These are phyloP conservation scores for Polyrhizophydium stewartii DNA, from an alignment of 371 early-diverging fungal species.

Conservation along the genomic window DNA sequence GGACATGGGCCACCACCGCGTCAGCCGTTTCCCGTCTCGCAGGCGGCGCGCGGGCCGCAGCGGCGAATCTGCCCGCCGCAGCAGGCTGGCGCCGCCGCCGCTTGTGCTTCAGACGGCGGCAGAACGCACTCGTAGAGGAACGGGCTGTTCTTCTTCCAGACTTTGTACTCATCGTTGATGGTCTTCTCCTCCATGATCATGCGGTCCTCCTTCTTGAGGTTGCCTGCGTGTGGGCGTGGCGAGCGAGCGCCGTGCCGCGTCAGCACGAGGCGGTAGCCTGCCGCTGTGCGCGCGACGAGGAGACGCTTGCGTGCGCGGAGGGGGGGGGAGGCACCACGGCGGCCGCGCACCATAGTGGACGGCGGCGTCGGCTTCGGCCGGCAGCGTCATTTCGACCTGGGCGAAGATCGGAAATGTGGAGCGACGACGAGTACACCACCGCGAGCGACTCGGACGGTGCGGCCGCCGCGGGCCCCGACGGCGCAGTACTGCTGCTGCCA, in stretches of 20 bases:
- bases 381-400: constrained; percentile 6
- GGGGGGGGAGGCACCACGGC: no score
- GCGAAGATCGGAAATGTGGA: no score
- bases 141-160: constrained; percentile 99
- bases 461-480: no score
- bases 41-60: not conserved
- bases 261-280: no score
- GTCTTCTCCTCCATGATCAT: constrained; percentile 67
- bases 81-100: no score
- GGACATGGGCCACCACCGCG: not conserved
- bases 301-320: no score
- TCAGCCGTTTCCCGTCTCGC: not conserved
- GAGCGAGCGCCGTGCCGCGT: no score
- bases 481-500: no score
- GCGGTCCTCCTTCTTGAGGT: not conserved
- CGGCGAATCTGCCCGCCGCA: not conserved
- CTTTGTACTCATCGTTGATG: constrained; percentile 94
- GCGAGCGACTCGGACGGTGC: no score
- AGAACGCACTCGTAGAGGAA: constrained; percentile 85
- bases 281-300: no score
- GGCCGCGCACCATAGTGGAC: not conserved
- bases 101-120: not conserved
- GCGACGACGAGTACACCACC: no score
- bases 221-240: not conserved
- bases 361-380: not conserved